Conservation (phyloP, 2,329 filamentous ascomycete genomes). For the Pestalotiopsis sp. region DNA sequence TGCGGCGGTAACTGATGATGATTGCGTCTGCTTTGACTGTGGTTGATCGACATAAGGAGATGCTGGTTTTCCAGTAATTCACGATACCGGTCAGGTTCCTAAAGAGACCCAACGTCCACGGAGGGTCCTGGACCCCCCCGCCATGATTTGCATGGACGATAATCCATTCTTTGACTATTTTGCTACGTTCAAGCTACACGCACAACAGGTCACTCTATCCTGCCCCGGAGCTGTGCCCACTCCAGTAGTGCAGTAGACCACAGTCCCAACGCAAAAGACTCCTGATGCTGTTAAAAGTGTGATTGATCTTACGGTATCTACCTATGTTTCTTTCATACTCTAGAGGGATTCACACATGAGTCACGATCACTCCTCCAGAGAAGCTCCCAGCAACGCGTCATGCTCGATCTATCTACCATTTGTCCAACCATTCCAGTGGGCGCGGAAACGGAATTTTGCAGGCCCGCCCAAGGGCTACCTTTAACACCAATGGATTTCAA, state of each 20-base stretch:
- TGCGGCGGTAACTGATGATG: neutral
- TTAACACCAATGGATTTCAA: no score
- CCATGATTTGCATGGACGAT: neutral
- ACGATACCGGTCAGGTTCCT: neutral
- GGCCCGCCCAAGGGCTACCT: no score
- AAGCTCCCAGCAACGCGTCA: neutral
- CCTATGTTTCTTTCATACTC: neutral
- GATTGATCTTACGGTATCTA: neutral
- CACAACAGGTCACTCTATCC: neutral
- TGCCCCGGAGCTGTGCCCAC: neutral
- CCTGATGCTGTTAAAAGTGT: neutral
- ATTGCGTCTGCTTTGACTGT: neutral
- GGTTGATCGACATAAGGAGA: neutral
- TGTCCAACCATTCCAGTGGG: no score
- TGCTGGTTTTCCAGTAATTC: neutral
- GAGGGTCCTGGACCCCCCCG: neutral
- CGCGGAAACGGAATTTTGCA: no score
- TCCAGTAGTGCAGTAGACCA: neutral
- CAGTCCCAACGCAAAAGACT: neutral
- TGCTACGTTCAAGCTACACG: neutral
- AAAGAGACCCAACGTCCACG: neutral
- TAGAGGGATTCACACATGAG: neutral
- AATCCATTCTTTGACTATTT: neutral
- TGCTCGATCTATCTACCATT: neutral
- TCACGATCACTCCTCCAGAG: neutral